Evolutionary conservation across 2,329 filamentous ascomycete species (phyloP).

Genomic region (Fusarium miscanthi): DNA sequence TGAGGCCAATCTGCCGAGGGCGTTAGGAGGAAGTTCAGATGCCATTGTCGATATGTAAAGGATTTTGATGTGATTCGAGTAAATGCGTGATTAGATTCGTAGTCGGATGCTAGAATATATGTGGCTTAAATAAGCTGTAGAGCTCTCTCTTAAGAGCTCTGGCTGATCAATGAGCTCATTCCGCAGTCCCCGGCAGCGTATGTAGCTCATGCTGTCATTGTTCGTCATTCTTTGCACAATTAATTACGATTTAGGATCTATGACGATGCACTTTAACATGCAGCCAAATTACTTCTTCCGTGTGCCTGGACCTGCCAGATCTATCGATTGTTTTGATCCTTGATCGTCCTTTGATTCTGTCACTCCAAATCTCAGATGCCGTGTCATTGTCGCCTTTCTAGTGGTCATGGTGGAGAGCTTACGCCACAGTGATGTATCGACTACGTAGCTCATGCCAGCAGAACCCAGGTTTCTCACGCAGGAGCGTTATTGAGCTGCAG

Average conservation of each 20-base stretch:
- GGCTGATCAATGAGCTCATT: not conserved
- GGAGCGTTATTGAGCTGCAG: too few species aligned
- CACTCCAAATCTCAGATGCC: not conserved
- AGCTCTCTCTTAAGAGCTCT: not conserved
- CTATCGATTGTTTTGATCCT: not conserved
- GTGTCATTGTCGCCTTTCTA: not conserved
- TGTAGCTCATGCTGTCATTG: not conserved
- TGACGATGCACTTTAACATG: not conserved
- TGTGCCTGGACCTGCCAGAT: not conserved
- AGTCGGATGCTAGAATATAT: not conserved
- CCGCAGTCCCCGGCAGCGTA: not conserved
- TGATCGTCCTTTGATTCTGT: not conserved
- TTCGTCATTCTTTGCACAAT: not conserved
- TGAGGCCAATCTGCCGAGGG: not conserved
- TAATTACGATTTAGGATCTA: not conserved
- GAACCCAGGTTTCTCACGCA: not conserved
- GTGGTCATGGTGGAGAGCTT: not conserved
- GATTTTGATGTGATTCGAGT: not conserved
- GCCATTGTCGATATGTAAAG: not conserved
- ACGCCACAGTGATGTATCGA: not conserved
- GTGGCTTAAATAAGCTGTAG: not conserved
- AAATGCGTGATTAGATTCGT: fast-evolving
- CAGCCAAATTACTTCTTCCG: not conserved
- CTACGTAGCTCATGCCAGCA: not conserved
- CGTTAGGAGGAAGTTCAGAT: not conserved